phyloP scores from a whole-genome alignment of 2,329 filamentous ascomycete genomes.

The Xylariaceae sp. region DNA sequence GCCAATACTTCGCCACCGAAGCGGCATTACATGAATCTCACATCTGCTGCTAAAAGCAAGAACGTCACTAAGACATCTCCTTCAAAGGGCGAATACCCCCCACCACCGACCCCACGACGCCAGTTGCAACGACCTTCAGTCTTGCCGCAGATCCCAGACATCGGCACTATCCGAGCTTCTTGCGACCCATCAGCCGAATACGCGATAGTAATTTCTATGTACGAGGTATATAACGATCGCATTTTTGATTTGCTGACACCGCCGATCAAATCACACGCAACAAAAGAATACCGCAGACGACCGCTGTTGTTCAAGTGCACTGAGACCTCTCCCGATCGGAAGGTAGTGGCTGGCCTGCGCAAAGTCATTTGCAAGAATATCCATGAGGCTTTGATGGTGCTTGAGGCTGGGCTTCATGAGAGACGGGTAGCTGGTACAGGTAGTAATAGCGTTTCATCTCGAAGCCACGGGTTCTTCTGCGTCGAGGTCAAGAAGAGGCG shows the following conservation, averaged over 20 bases:
- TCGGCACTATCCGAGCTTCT: slow-evolving; percentile 64
- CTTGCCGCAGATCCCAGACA: slow-evolving; percentile 69
- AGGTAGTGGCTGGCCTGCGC: slow-evolving; percentile 85
- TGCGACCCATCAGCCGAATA: slow-evolving; percentile 72
- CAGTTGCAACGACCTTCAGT: slow-evolving; percentile 65
- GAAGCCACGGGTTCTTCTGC: slow-evolving; percentile 95
- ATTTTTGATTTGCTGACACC: slow-evolving; percentile 88
- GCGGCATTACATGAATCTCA: slow-evolving; percentile 43
- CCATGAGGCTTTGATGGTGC: slow-evolving; percentile 79
- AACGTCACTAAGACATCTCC: slow-evolving; percentile 42
- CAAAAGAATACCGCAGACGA: slow-evolving; percentile 70
- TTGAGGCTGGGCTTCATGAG: slow-evolving; percentile 86
- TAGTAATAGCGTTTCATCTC: slow-evolving; percentile 86
- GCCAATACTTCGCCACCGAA: slow-evolving; percentile 26
- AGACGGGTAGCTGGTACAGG: slow-evolving; percentile 84
- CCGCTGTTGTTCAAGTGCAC: slow-evolving; percentile 89
- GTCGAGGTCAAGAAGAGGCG: slow-evolving; percentile 85
- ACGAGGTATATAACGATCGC: slow-evolving; percentile 97
- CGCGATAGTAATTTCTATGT: slow-evolving; percentile 90
- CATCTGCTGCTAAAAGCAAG: slow-evolving; percentile 43
- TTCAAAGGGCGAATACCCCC: slow-evolving; percentile 46
- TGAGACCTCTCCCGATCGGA: slow-evolving; percentile 82
- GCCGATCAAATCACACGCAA: slow-evolving; percentile 53
- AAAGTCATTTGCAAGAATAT: slow-evolving; percentile 84
- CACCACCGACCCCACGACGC: slow-evolving; percentile 56